A percentile compares a stretch with the other conserved stretches of the same genome.
Evolutionary conservation across 2,329 filamentous ascomycete genomes (phyloP).

Genomic region (Colletotrichum karsti): DNA sequence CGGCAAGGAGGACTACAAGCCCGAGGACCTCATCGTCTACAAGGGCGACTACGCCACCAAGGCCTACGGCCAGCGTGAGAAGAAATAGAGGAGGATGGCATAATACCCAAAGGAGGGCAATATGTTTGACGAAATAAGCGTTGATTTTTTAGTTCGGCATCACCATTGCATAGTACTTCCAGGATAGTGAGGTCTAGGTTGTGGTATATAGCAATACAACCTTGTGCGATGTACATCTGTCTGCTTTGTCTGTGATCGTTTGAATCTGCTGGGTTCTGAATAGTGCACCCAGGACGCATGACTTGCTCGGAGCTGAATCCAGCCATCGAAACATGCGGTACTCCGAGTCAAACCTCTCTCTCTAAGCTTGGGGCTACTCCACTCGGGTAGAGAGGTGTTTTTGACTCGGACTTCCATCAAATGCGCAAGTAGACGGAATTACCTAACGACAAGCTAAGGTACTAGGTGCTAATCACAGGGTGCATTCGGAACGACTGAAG

Average conservation of each 20-base stretch:
- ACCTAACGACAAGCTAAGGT: too few relatives aligned
- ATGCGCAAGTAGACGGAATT: too few relatives aligned
- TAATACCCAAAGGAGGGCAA: not conserved
- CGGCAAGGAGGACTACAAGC: conserved; percentile 86
- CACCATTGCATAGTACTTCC: conserved; percentile 20
- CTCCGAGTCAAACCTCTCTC: too few relatives aligned
- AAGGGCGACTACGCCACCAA: conserved; percentile 94
- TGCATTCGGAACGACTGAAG: too few relatives aligned
- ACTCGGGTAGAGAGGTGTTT: too few relatives aligned
- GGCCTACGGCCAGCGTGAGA: conserved; percentile 82
- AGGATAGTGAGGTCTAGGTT: conserved; percentile 5
- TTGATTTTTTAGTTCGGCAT: conserved; percentile 5
- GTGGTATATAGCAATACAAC: conserved; percentile 22
- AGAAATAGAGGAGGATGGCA: conserved; percentile 42
- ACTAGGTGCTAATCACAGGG: too few relatives aligned
- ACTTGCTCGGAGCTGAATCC: too few relatives aligned
- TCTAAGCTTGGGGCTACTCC: too few relatives aligned
- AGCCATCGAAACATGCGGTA: too few relatives aligned
- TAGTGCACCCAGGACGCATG: too few relatives aligned
- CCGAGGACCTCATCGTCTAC: conserved; percentile 90
- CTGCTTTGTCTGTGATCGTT: not conserved
- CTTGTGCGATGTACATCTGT: conserved; percentile 8
- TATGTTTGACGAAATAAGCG: conserved; percentile 13
- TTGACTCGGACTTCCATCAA: too few relatives aligned
- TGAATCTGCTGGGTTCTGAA: not conserved